Evolutionary conservation across 1,139 yeast species (phyloP).

Genomic region (Pichia sp.): DNA sequence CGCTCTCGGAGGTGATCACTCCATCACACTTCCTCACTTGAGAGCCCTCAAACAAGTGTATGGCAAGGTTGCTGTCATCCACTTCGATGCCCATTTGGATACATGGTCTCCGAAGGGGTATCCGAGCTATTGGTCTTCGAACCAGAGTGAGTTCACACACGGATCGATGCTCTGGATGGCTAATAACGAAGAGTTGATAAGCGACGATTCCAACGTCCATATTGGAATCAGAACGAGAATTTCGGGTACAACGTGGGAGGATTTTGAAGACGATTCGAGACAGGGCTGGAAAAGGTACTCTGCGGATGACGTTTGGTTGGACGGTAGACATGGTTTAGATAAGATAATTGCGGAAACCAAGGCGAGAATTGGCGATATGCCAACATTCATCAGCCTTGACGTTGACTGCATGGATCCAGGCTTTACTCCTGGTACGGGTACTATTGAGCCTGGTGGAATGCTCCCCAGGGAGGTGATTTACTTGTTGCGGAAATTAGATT

Average conservation of each 20-base stretch:
- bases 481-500: conserved; percentile 55
- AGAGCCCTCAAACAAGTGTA: conserved; percentile 56
- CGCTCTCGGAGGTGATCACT: conserved; percentile 77
- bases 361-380: conserved; percentile 46
- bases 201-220: conserved; percentile 56
- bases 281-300: conserved; percentile 62
- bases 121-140: conserved; percentile 69
- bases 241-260: conserved; percentile 51
- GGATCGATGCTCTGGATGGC: conserved; percentile 86
- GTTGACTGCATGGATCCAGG: conserved; percentile 82
- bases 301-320: conserved; percentile 67
- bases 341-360: conserved; percentile 50
- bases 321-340: conserved; percentile 57
- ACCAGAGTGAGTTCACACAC: conserved; percentile 62
- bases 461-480: conserved; percentile 69
- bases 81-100: conserved; percentile 77
- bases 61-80: conserved; percentile 66
- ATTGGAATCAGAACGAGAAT: conserved; percentile 71
- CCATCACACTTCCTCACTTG: conserved; percentile 64
- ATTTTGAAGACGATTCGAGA: conserved; percentile 58
- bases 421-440: conserved; percentile 78
- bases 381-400: conserved; percentile 71
- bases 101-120: conserved; percentile 71
- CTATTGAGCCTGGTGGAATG: conserved; percentile 81
- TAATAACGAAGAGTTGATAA: conserved; percentile 55